These are phyloP conservation scores for Pleurotus eryngii DNA, from an alignment of 768 basidiomycete genomes.

Conservation along the genomic window DNA sequence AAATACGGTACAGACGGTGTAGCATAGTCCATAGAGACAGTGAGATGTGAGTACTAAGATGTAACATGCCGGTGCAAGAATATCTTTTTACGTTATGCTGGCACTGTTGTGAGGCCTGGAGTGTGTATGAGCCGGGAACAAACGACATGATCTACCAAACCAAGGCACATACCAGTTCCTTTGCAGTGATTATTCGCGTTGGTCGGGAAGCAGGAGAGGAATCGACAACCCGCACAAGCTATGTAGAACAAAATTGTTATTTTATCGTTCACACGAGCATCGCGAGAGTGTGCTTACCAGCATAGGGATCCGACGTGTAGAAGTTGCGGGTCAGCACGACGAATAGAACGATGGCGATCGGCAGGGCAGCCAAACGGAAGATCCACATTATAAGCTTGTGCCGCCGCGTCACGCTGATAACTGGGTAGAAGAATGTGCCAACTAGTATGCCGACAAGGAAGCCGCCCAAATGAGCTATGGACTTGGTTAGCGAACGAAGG, in stretches of 20 bases:
- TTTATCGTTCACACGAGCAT: neutral
- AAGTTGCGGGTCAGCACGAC: conserved; percentile 86
- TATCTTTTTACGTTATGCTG: neutral
- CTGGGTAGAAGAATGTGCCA: conserved; percentile 83
- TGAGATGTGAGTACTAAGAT: neutral
- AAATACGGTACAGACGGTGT: conserved; percentile 13
- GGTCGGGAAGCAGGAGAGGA: conserved; percentile 86
- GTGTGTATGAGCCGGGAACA: neutral
- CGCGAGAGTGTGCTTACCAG: conserved; percentile 45
- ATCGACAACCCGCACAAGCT: conserved; percentile 89
- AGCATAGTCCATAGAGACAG: neutral
- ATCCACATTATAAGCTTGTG: conserved; percentile 72
- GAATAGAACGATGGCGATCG: conserved; percentile 74
- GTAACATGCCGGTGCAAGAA: neutral
- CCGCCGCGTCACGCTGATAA: conserved; percentile 76
- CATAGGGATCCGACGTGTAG: conserved; percentile 83
- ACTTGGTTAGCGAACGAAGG: neutral
- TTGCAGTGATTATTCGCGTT: conserved; percentile 64
- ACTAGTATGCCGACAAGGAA: conserved; percentile 81
- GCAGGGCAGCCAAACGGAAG: conserved; percentile 70
- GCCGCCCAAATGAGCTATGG: conserved; percentile 79
- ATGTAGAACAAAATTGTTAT: neutral
- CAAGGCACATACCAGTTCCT: conserved; percentile 34
- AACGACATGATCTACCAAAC: neutral
- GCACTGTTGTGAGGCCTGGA: conserved; percentile 5